Conservation (phyloP, 2,329 filamentous ascomycete species). For the Pezicula rhizophila region DNA sequence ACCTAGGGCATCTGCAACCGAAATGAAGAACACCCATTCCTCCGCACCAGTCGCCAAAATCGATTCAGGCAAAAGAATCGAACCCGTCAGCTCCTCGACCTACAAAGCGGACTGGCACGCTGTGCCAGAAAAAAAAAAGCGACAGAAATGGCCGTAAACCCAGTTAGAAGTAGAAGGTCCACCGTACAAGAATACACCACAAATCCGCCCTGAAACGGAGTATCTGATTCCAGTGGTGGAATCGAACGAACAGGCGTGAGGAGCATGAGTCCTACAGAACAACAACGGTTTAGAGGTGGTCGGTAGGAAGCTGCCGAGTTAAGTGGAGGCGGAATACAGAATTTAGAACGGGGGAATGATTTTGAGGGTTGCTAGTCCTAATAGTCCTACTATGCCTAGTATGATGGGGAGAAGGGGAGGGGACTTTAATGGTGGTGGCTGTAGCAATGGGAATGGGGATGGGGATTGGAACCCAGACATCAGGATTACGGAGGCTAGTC, state of each 20-base stretch:
- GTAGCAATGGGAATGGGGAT: slow-evolving; percentile 6
- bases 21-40: background rate
- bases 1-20: background rate
- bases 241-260: background rate
- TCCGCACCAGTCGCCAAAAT: slow-evolving; percentile 10
- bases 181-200: background rate
- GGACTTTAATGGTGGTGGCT: slow-evolving; percentile 2
- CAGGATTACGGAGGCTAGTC: slow-evolving; percentile 7
- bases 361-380: slow-evolving; percentile 11
- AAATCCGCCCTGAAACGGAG: background rate
- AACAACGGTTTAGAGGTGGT: slow-evolving; percentile 9
- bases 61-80: slow-evolving; percentile 8
- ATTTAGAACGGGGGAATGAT: background rate
- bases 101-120: slow-evolving; percentile 15
- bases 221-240: background rate
- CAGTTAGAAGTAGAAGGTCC: slow-evolving; percentile 16
- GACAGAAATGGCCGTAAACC: slow-evolving; percentile 18
- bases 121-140: slow-evolving; percentile 4
- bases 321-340: slow-evolving; percentile 5
- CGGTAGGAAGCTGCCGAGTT: slow-evolving; percentile 4
- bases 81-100: slow-evolving; percentile 1
- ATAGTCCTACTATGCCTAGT: slow-evolving; percentile 23
- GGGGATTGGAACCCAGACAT: slow-evolving; percentile 10
- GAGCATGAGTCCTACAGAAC: slow-evolving; percentile 5
- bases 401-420: slow-evolving; percentile 8